Percentiles rank a stretch among this genome's conserved stretches.
Conservation (phyloP, 495 filamentous ascomycete species). For the Letharia lupina region DNA sequence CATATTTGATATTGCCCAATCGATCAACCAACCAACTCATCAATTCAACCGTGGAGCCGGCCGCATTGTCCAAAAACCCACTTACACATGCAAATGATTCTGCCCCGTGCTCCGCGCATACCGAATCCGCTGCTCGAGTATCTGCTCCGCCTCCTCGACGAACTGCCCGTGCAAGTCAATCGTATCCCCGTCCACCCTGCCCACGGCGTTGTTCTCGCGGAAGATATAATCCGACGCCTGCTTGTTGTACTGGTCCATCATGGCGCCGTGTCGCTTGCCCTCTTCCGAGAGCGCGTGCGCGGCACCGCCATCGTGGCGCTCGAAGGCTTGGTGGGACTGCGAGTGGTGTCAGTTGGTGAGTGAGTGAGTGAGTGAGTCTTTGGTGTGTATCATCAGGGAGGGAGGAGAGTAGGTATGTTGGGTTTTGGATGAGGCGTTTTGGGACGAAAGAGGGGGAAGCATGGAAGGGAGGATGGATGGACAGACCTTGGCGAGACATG, state of each 20-base stretch:
- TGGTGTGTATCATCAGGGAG: neutral
- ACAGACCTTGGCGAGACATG: constrained; percentile 63
- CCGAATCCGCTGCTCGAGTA: constrained; percentile 72
- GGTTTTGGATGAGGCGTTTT: no score
- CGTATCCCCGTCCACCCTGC: constrained; percentile 62
- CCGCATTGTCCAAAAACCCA: constrained; percentile 5
- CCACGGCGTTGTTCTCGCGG: constrained; percentile 75
- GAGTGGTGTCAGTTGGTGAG: neutral
- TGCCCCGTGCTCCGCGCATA: constrained; percentile 63
- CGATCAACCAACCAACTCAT: neutral
- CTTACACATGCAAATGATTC: constrained; percentile 65
- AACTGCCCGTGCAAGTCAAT: constrained; percentile 93
- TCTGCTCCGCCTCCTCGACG: constrained; percentile 88
- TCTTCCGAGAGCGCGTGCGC: constrained; percentile 78
- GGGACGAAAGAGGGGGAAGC: neutral
- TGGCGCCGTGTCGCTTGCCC: constrained; percentile 70
- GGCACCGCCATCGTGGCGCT: constrained; percentile 62
- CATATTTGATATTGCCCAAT: neutral
- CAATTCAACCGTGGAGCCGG: no score
- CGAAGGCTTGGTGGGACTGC: constrained; percentile 72
- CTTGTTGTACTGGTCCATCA: constrained; percentile 74
- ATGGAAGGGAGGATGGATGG: neutral
- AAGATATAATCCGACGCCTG: constrained; percentile 93
- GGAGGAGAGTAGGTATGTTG: neutral
- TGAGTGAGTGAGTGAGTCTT: no score